Evolutionary conservation across 2,329 filamentous ascomycete species (phyloP), one percentile per base, ranked within the genome.

Genomic region (Claviceps sp.): DNA sequence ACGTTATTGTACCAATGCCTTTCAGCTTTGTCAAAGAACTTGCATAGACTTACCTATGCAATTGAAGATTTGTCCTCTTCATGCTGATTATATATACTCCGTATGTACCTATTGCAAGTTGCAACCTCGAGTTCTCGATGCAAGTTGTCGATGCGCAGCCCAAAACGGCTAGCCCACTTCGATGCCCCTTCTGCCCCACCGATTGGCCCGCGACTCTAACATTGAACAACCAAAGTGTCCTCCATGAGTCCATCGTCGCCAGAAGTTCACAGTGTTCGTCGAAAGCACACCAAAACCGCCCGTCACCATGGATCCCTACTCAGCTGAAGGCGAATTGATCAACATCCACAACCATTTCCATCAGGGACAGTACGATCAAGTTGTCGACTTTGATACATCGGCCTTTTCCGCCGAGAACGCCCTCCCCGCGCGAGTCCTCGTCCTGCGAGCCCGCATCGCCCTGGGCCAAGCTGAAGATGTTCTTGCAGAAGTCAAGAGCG

Each of bases 361-460:
- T 67, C 80, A 84, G 68, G 89, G 87, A 64, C 90, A 95, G 74
- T 95, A 88, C 76, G 79, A 87, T 64, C 77, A 84, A 64, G 90
- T 94, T 57, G 69, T 94, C 68, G 85, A 93, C 71, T 95, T 89
- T 71, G 85, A 94, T 68, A 85, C 82, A 44, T 82, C 85, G 5
- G 75, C 82, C 54, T 85, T 97, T 63, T 93, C 87, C 45, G 60
- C 82, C 56, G 81, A 85, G 61, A 96, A 96, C 71, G 75, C 76
- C 46, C 75, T 89, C 14, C 80, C 88, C 43, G 86, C 87, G 42
- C 83, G 83, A 53, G 72, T 95, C 45, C 80, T 97, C 52, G 77
- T 85, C 65, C 80, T 91, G 56, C 87, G 93, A 65, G 83, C 91
- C 44, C 85, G 84, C 64, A 81, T 95, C 62, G 89, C 89, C 49